These are phyloP conservation scores for Aspergillus felis DNA, from an alignment of 2,329 filamentous ascomycete genomes.

Conservation along the genomic window DNA sequence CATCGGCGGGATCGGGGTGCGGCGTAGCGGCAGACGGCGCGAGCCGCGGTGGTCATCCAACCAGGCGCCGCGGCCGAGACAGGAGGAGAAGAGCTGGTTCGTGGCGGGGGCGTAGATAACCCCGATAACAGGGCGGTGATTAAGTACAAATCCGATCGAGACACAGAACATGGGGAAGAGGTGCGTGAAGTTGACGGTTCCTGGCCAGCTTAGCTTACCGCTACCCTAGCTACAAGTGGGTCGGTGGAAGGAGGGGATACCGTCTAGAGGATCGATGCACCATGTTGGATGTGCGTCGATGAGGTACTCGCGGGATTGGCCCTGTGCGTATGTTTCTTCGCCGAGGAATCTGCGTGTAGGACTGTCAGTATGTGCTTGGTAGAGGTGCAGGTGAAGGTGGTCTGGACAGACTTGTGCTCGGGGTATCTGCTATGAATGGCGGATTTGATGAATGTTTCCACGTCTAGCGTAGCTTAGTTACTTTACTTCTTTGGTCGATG, in stretches of 20 bases:
- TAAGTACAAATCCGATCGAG: too few relatives aligned
- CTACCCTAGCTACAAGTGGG: background rate
- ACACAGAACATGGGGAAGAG: conserved; percentile 79
- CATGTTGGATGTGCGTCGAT: conserved; percentile 64
- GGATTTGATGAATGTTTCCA: conserved; percentile 65
- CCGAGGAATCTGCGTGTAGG: conserved; percentile 60
- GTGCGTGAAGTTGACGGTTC: conserved; percentile 76
- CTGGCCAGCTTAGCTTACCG: conserved; percentile 20
- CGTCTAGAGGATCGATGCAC: conserved; percentile 74
- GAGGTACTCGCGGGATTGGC: conserved; percentile 64
- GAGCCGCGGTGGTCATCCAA: conserved; percentile 54
- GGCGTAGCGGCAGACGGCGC: conserved; percentile 58
- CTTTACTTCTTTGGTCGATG: too few relatives aligned
- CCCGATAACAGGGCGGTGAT: conserved; percentile 62
- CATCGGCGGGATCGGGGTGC: conserved; percentile 59
- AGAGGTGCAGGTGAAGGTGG: background rate
- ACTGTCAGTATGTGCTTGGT: background rate
- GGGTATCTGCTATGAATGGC: conserved; percentile 60
- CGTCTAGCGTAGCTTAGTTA: too few relatives aligned
- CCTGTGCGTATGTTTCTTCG: conserved; percentile 71
- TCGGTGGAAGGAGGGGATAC: conserved; percentile 28
- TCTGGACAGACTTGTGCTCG: conserved; percentile 55
- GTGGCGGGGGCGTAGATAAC: conserved; percentile 70
- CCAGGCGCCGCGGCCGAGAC: conserved; percentile 64
- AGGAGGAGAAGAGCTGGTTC: conserved; percentile 65